phyloP scores from a whole-genome alignment of 108 stramenopile species.

The Chaetoceros tenuissimus region DNA sequence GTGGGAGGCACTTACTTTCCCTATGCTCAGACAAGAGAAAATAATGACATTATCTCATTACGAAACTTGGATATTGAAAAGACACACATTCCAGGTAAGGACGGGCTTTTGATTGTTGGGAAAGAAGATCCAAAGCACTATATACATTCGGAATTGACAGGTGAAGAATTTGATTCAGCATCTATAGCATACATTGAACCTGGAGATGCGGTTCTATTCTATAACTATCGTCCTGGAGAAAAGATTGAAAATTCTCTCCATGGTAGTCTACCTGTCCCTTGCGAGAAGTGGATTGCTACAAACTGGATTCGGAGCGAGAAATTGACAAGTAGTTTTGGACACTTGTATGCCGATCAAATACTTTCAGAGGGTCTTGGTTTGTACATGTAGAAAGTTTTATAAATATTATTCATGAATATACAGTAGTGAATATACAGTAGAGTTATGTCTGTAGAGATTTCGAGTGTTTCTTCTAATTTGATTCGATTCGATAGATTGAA shows the following conservation, averaged over 20 bases:
- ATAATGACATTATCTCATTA: conserved; percentile 3
- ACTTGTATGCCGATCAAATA: too few species aligned
- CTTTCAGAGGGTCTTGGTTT: too few species aligned
- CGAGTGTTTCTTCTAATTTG: too few species aligned
- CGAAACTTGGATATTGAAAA: conserved; percentile 1
- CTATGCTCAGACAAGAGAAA: conserved; percentile 12
- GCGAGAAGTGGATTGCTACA: conserved; percentile 38
- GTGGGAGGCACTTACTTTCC: conserved; percentile 39
- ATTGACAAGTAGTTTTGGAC: not conserved
- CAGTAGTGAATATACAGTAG: too few species aligned
- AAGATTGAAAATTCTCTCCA: conserved; percentile 24
- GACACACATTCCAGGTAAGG: not conserved
- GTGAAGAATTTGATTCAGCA: conserved; percentile 5
- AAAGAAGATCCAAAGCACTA: conserved; percentile 19
- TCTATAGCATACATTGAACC: conserved; percentile 15
- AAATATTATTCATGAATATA: too few species aligned
- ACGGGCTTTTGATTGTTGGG: conserved; percentile 23
- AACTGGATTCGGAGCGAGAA: conserved; percentile 5
- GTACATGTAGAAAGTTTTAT: too few species aligned
- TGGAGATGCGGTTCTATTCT: conserved; percentile 39
- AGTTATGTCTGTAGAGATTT: too few species aligned
- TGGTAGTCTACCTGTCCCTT: conserved; percentile 15
- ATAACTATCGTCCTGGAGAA: conserved; percentile 21
- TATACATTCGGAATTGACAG: not conserved
- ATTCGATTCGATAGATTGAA: too few species aligned